Evolutionary conservation across 306 rosid species (phyloP), one percentile per base, ranked within the genome.

Genomic region (Medicago lupulina): DNA sequence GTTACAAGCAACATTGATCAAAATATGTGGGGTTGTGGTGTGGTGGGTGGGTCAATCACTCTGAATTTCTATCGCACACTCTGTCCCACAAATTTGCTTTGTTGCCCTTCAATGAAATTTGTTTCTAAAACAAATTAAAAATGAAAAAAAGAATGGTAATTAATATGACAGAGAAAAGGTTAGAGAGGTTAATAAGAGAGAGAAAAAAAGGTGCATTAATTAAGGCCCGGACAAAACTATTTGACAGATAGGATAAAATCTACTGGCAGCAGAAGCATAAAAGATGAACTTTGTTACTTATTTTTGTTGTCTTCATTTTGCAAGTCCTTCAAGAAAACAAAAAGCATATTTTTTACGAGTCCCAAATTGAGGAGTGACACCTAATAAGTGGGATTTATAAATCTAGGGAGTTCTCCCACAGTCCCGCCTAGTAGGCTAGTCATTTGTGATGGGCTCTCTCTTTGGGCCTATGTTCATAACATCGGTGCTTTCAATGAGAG

Each of bases 181-280:
- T n/a, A n/a, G n/a, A n/a, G n/a, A n/a, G n/a, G n/a, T n/a, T n/a
- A n/a, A n/a, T n/a, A n/a, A n/a, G n/a, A n/a, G n/a, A n/a, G n/a
- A n/a, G n/a, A n/a, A n/a, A n/a, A n/a, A n/a, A n/a, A n/a, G n/a
- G n/a, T n/a, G n/a, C n/a, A n/a, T n/a, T n/a, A n/a, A n/a, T n/a
- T n/a, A 82, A 49, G 36, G 47, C 77, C 55, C 47, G 11, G 63
- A 66, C 51, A 66, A 72, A 60, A 78, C 49, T 63, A 63, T 18
- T 51, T 18, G 43, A 51, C 40, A 60, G 54, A 38, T 44, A 74
- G 13, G 40, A 46, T 41, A 18, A 31, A 53, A 64, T 64, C 70
- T 25, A 64, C 41, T 23, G 44, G 10, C 16, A 41, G 43, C 23
- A 41, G 15, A 54, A 53, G 47, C 64, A n/a, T 1, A 12, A 47